phyloP scores from a whole-genome alignment of 2,329 filamentous ascomycete species.

The Fusarium zealandicum region DNA sequence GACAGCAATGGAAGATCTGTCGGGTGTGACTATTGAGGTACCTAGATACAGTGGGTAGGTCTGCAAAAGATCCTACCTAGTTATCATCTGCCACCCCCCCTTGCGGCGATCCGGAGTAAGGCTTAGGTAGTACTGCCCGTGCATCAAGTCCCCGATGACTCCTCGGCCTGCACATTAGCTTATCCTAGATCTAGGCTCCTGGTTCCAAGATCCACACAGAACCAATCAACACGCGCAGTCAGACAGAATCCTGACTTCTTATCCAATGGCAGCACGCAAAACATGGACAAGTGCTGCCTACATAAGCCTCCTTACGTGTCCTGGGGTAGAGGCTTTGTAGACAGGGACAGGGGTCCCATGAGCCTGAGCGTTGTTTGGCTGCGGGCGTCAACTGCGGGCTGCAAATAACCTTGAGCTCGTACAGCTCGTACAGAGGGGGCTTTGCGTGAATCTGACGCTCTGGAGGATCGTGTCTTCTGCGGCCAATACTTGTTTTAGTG shows the following conservation, averaged over 20 bases:
- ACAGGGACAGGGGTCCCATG: not conserved
- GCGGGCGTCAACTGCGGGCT: not conserved
- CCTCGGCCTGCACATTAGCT: not conserved
- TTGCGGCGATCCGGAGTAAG: too few species aligned
- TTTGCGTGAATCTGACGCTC: not conserved
- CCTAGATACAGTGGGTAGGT: too few species aligned
- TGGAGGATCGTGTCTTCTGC: not conserved
- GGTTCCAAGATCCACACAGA: too few species aligned
- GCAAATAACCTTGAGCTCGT: too few species aligned
- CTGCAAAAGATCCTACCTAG: too few species aligned
- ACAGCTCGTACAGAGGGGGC: too few species aligned
- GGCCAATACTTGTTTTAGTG: constrained; percentile 22
- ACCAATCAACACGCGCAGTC: not conserved
- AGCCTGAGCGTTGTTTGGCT: not conserved
- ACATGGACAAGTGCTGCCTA: constrained; percentile 1
- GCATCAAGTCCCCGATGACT: not conserved
- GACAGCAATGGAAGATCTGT: too few species aligned
- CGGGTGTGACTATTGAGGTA: too few species aligned
- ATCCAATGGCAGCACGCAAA: constrained; percentile 1
- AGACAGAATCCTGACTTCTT: not conserved
- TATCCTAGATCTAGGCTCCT: too few species aligned
- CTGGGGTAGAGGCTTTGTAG: constrained; percentile 20
- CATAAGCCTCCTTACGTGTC: too few species aligned
- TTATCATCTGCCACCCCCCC: too few species aligned
- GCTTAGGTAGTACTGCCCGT: too few species aligned